Conservation (phyloP, 2,329 filamentous ascomycete genomes). For the Bimuria novae-zelandiae region DNA sequence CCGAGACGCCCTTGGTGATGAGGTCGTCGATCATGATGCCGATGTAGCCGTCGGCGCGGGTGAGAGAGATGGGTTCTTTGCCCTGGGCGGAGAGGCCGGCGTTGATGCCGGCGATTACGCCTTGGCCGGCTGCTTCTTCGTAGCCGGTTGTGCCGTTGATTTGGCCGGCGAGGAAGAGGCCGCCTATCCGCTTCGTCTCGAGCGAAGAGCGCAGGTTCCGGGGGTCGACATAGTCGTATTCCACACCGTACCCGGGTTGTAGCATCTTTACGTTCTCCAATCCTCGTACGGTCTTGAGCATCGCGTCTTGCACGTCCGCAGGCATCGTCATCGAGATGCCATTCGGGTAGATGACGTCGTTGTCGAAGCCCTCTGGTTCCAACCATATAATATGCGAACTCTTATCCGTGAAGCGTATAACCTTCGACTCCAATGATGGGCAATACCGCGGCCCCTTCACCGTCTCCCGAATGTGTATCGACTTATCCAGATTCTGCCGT, state of each 20-base stretch:
- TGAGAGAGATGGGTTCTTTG: constrained; percentile 68
- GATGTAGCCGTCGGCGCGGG: constrained; percentile 89
- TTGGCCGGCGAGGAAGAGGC: constrained; percentile 90
- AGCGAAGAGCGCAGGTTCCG: constrained; percentile 84
- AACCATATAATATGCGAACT: constrained; percentile 90
- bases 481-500: constrained; percentile 88
- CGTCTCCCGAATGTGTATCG: constrained; percentile 92
- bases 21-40: constrained; percentile 99
- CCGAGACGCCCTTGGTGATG: constrained; percentile 92
- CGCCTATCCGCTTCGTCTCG: constrained; percentile 88
- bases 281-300: constrained; percentile 85
- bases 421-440: constrained; percentile 91
- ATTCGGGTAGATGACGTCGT: constrained; percentile 90
- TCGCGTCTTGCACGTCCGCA: constrained; percentile 79
- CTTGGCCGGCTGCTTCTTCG: constrained; percentile 94
- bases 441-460: constrained; percentile 95
- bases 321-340: constrained; percentile 97
- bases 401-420: constrained; percentile 84
- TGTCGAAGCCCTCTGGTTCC: constrained; percentile 93
- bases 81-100: constrained; percentile 79
- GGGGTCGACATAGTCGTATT: constrained; percentile 98
- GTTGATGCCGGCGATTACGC: constrained; percentile 90
- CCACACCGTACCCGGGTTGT: constrained; percentile 93
- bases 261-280: constrained; percentile 90
- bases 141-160: constrained; percentile 99